Evolutionary conservation across 352 stramenopile genomes (phyloP), one percentile per base, ranked within the genome.

Genomic region (Phytophthora sp.): DNA sequence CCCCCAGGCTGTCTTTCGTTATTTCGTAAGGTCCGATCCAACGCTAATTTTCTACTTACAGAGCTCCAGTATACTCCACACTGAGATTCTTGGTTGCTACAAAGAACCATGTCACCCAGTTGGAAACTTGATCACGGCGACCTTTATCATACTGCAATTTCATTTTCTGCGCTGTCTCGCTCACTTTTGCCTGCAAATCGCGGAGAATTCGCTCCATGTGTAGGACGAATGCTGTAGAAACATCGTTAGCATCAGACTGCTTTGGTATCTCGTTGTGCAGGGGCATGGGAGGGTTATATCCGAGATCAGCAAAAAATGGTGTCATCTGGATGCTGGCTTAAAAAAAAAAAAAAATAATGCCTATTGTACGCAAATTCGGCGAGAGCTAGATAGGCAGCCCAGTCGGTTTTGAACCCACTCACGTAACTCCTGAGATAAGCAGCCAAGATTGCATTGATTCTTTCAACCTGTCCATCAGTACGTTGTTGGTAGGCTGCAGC

Each of bases 21-120:
- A 50, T n/a, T 50, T 50, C 42, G 26, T 50, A 50, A 10, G 42
- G 24, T 13, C 41, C 41, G 21, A 48, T 48, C 23, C 41, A 48
- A 10, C 37, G 24, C 42, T 12, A 50, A 26, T 35, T 50, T 50
- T n/a, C 41, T 21, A 17, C 12, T 48, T 4, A 6, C n/a, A n/a
- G 4, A 31, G 41, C 41, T 21, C 41, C 41, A 8, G 38, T 30
- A 45, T 45, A 30, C 18, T 45, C 38, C 12, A 48, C 11, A 34
- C 23, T 48, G 11, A 48, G n/a, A 34, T 48, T 34, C 34, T 31
- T 21, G 37, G 41, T 48, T 13, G 41, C 31, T 13, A 34, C 24
- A 4, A n/a, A 48, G 41, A 5, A 48, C 41, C 41, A 48, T 34
- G n/a, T 34, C 41, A n/a, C 41, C 41, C 10, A 48, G 10, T 9